Evolutionary conservation across 2,329 filamentous ascomycete genomes (phyloP).

Genomic region (Aspergillus tanneri): DNA sequence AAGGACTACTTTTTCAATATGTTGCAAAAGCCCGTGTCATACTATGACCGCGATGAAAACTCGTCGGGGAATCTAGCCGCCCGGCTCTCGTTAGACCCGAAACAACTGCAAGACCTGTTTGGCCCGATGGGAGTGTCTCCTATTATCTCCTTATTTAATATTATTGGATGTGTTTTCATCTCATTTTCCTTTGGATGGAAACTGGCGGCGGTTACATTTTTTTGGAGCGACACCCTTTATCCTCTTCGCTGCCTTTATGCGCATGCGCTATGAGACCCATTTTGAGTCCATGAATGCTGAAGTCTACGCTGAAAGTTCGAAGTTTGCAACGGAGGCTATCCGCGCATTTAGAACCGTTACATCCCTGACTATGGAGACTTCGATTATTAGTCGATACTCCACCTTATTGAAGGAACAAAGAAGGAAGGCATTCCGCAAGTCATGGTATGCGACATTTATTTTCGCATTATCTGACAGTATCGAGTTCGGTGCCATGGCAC

Average conservation of each 20-base stretch:
- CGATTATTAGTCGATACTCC: constrained; percentile 63
- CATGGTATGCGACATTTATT: constrained; percentile 61
- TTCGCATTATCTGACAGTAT: constrained; percentile 70
- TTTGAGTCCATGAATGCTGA: constrained; percentile 68
- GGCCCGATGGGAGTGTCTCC: constrained; percentile 50
- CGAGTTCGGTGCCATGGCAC: constrained; percentile 61
- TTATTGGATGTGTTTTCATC: constrained; percentile 65
- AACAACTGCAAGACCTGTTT: constrained; percentile 52
- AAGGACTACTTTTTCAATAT: constrained; percentile 15
- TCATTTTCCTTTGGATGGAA: constrained; percentile 76
- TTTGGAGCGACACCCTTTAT: constrained; percentile 59
- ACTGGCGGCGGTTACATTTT: constrained; percentile 64
- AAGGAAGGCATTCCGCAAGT: constrained; percentile 58
- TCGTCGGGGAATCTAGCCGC: constrained; percentile 14
- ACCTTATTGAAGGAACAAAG: constrained; percentile 61
- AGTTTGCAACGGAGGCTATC: constrained; percentile 73
- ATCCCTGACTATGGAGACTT: constrained; percentile 67
- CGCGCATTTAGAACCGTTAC: constrained; percentile 71
- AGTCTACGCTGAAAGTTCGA: constrained; percentile 69
- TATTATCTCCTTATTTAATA: constrained; percentile 64
- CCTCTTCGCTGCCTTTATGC: constrained; percentile 50
- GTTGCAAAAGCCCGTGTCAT: constrained; percentile 11
- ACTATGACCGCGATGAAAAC: constrained; percentile 14
- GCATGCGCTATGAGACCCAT: constrained; percentile 63
- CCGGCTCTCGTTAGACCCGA: constrained; percentile 43